Evolutionary conservation across 2,329 filamentous ascomycete species (phyloP), one percentile per base, ranked within the genome.

Genomic region (Pyrenophora tritici-repentis): DNA sequence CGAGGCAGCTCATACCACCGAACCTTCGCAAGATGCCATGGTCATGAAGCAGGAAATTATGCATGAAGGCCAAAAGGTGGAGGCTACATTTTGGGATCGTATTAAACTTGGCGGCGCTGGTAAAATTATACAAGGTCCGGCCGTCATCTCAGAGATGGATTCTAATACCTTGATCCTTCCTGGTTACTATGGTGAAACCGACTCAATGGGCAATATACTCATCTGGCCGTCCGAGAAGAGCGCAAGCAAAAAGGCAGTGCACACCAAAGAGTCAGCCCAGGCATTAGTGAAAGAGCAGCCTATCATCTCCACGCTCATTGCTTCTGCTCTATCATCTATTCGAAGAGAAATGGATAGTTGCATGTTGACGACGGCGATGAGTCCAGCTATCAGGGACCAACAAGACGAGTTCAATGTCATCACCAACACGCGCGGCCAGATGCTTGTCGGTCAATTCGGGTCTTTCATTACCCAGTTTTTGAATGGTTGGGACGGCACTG

Each of bases 341-440:
- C 71, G 79, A 31, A 71, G 74, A 22, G 78, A 81, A 52, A 81
- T 81, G 79, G 79, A 81, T 49, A 77, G 75, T 0, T 29, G 26
- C 67, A 80, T 26, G 79, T 81, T 18, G 24, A 36, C 26, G 26
- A 29, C 26, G 45, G 76, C 77, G 35, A 80, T 81, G 78, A 79
- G 76, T 2, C 78, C 79, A 0, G 78, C 77, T 0, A 80, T 81
- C 35, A 72, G 79, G 14, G 78, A 81, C 42, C 78, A 81, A 41
- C 78, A 81, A 53, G 79, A 81, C 22, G 78, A 81, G 51, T 81
- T 80, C 65, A 81, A 81, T 26, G 78, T 81, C n/a, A 79, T 81
- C 42, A 80, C 79, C 4, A 78, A 79, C 35, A 67, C 70, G 1
- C 63, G 71, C 1, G 79, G 79, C 3, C 73, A 80, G 53, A 81